These are phyloP conservation scores for Podaxis sp. DNA, from an alignment of 768 basidiomycete genomes.

Conservation along the genomic window DNA sequence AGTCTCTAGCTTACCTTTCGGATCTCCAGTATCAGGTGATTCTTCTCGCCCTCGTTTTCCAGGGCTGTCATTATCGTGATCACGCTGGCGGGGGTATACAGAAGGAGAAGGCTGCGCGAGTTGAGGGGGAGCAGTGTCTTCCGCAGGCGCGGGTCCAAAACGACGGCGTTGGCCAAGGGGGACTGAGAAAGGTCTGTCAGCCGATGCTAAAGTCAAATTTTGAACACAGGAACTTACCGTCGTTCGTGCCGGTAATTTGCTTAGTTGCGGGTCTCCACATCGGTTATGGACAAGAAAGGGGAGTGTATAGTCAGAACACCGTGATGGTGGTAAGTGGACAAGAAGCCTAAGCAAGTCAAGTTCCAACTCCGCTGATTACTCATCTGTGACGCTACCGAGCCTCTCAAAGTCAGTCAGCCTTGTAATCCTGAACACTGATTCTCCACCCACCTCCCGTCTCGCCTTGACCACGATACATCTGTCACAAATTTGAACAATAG, in stretches of 20 bases:
- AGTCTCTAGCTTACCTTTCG: constrained; percentile 66
- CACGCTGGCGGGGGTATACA: constrained; percentile 67
- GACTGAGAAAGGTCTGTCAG: constrained; percentile 34
- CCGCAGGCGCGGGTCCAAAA: constrained; percentile 83
- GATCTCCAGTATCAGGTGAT: constrained; percentile 53
- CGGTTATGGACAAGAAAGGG: constrained; percentile 32
- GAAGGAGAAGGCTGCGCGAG: constrained; percentile 85
- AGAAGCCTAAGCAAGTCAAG: constrained; percentile 18
- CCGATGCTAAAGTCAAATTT: constrained; percentile 8
- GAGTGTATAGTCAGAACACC: constrained; percentile 12
- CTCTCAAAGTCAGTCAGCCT: background rate
- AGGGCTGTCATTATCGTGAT: constrained; percentile 51
- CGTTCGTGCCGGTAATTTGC: constrained; percentile 90
- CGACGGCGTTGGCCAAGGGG: constrained; percentile 87
- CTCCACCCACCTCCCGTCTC: background rate
- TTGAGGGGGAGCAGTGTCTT: constrained; percentile 79
- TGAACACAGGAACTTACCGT: constrained; percentile 50
- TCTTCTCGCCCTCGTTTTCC: constrained; percentile 67
- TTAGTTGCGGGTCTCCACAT: constrained; percentile 92
- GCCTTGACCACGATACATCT: constrained; percentile 1
- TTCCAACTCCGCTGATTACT: constrained; percentile 35
- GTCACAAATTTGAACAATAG: background rate
- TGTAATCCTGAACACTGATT: background rate
- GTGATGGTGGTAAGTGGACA: constrained; percentile 27
- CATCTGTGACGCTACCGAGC: constrained; percentile 6